Evolutionary conservation across 768 basidiomycete genomes (phyloP).

Genomic region (Megacollybia marginata): DNA sequence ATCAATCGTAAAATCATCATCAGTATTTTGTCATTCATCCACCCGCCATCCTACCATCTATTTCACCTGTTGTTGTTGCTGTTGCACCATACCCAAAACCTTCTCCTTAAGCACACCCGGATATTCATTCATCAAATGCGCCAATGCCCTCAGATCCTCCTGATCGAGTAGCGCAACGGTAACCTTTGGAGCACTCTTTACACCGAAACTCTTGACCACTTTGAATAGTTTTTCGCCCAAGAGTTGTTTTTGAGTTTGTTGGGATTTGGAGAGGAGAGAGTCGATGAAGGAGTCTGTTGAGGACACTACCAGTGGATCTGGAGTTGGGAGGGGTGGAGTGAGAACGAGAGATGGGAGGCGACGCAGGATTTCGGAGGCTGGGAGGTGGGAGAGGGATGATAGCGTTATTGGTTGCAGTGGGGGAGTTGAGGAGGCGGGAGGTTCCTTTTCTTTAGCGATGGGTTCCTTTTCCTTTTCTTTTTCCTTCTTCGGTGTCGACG

Average conservation of each 20-base stretch:
- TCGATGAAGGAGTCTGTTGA: conserved; percentile 72
- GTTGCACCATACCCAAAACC: conserved; percentile 20
- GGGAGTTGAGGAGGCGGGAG: conserved; percentile 1
- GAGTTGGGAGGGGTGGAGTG: conserved; percentile 57
- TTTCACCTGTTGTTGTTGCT: too few species aligned
- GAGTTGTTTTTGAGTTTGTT: conserved; percentile 66
- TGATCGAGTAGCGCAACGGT: conserved; percentile 79
- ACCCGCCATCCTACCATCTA: too few species aligned
- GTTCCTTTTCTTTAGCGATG: not conserved
- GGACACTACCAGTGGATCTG: conserved; percentile 61
- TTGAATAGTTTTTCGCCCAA: conserved; percentile 73
- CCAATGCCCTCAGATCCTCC: conserved; percentile 77
- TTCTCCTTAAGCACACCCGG: conserved; percentile 79
- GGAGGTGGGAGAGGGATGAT: conserved; percentile 60
- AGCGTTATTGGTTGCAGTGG: conserved; percentile 43
- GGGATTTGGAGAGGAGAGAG: conserved; percentile 44
- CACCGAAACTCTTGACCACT: conserved; percentile 69
- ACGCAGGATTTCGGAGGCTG: conserved; percentile 69
- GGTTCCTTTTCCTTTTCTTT: not conserved
- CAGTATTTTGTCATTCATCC: too few species aligned
- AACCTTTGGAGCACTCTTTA: conserved; percentile 79
- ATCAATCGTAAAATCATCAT: too few species aligned
- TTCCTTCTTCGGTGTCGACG: conserved; percentile 45
- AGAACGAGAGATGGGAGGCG: conserved; percentile 45
- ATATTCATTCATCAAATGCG: conserved; percentile 85